These are phyloP conservation scores for Lactarius evosmus DNA, from an alignment of 768 basidiomycete species.

Conservation along the genomic window DNA sequence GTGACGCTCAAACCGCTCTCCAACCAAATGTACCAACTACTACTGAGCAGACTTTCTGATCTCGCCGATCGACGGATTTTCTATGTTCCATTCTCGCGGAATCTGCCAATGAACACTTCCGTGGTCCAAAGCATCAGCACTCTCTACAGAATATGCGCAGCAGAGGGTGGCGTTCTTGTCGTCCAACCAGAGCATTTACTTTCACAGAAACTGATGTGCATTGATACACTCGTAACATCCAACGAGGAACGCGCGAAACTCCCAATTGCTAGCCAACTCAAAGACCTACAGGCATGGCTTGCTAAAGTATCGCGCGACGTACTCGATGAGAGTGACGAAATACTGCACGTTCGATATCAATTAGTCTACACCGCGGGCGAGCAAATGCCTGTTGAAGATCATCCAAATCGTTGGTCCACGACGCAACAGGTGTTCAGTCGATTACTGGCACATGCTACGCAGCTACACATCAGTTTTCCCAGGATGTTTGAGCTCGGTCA, in stretches of 20 bases:
- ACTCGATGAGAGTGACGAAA: conserved; percentile 31
- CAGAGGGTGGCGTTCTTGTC: conserved; percentile 42
- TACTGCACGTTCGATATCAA: conserved; percentile 47
- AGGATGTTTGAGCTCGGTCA: background rate
- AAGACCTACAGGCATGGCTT: conserved; percentile 2
- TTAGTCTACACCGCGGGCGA: conserved; percentile 46
- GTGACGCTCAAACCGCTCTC: conserved; percentile 49
- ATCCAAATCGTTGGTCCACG: conserved; percentile 44
- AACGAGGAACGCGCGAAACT: background rate
- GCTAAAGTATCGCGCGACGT: conserved; percentile 14
- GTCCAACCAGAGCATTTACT: conserved; percentile 53
- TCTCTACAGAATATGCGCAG: conserved; percentile 41
- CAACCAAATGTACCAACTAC: conserved; percentile 47
- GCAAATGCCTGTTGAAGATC: conserved; percentile 39
- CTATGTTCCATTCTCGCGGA: conserved; percentile 49
- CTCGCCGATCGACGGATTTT: conserved; percentile 47
- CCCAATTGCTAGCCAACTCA: background rate
- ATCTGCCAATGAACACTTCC: conserved; percentile 30
- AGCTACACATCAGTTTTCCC: background rate
- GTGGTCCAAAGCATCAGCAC: conserved; percentile 30
- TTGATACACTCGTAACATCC: conserved; percentile 37
- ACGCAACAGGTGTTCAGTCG: conserved; percentile 40
- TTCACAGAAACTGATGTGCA: conserved; percentile 47
- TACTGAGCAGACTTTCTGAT: conserved; percentile 43
- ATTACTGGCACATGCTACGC: conserved; percentile 26